Percentiles rank a stretch among this genome's conserved stretches.
These are phyloP conservation scores for Rhynchosporium agropyri DNA, from an alignment of 2,329 filamentous ascomycete species.

Conservation along the genomic window DNA sequence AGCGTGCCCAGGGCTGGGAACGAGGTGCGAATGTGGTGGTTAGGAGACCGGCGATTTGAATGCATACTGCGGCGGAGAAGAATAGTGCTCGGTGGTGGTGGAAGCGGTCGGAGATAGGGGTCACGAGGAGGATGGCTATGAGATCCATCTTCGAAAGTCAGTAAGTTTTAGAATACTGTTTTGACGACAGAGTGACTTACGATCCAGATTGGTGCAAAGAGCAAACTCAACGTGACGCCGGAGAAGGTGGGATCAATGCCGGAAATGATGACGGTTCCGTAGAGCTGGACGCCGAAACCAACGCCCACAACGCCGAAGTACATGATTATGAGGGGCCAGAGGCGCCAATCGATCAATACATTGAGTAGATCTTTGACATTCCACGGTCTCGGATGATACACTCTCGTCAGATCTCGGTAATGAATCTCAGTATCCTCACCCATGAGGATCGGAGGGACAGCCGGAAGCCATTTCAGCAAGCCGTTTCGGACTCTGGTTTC, in stretches of 20 bases:
- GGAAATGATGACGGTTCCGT: conserved; percentile 83
- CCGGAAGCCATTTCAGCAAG: conserved; percentile 67
- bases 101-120: conserved; percentile 85
- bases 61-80: conserved; percentile 73
- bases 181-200: conserved; percentile 51
- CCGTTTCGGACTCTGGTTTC: conserved; percentile 49
- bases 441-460: conserved; percentile 68
- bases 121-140: conserved; percentile 82
- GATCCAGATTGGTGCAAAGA: conserved; percentile 92
- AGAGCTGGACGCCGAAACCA: conserved; percentile 86
- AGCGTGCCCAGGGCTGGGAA: conserved; percentile 75
- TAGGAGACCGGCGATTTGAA: conserved; percentile 83
- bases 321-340: conserved; percentile 87
- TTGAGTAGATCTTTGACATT: conserved; percentile 66
- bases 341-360: conserved; percentile 81
- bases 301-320: conserved; percentile 95
- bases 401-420: conserved; percentile 78
- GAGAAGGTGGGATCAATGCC: conserved; percentile 75
- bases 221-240: conserved; percentile 74
- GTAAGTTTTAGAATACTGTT: background rate
- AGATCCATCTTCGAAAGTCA: conserved; percentile 69
- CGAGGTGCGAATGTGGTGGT: conserved; percentile 73
- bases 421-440: conserved; percentile 80
- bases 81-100: conserved; percentile 77
- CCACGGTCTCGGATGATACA: conserved; percentile 79